Percentiles rank a stretch among this genome's conserved stretches.
Conservation (phyloP, 805 yeast species). For the Kazachstania bromeliacearum region DNA sequence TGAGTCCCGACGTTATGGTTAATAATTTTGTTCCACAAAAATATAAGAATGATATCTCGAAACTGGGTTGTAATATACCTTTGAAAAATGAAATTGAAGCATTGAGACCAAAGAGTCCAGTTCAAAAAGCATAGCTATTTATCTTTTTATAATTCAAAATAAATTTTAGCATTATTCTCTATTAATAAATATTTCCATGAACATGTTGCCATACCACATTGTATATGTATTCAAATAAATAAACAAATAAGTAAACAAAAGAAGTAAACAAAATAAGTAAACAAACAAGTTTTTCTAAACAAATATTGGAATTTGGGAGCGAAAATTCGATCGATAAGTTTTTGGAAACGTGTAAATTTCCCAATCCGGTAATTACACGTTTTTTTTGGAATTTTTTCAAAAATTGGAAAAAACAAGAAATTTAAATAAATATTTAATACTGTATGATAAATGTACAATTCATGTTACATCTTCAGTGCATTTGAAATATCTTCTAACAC, state of each 20-base stretch:
- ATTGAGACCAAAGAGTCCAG: constrained; percentile 78
- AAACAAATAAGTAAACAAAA: neutral
- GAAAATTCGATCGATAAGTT: neutral
- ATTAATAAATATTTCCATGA: neutral
- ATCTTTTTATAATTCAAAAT: neutral
- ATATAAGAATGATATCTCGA: constrained; percentile 37
- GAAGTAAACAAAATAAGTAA: constrained; percentile 1
- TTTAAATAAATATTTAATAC: neutral
- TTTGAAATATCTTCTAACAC: no score
- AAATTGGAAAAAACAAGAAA: neutral
- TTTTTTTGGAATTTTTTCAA: neutral
- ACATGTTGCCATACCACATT: neutral
- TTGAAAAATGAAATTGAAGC: constrained; percentile 64
- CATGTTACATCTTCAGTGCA: no score
- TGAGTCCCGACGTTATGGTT: constrained; percentile 73
- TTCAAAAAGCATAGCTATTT: constrained; percentile 16
- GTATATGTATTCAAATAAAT: neutral
- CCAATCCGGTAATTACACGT: constrained; percentile 2
- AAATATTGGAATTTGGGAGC: neutral
- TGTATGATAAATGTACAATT: no score
- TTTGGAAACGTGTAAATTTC: constrained; percentile 5
- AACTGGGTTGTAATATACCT: constrained; percentile 50
- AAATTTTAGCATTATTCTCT: no score
- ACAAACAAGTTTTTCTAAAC: neutral
- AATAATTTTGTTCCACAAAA: constrained; percentile 51